These are phyloP conservation scores for Candida glucosophila DNA, from an alignment of 1,139 yeast genomes.

Conservation along the genomic window DNA sequence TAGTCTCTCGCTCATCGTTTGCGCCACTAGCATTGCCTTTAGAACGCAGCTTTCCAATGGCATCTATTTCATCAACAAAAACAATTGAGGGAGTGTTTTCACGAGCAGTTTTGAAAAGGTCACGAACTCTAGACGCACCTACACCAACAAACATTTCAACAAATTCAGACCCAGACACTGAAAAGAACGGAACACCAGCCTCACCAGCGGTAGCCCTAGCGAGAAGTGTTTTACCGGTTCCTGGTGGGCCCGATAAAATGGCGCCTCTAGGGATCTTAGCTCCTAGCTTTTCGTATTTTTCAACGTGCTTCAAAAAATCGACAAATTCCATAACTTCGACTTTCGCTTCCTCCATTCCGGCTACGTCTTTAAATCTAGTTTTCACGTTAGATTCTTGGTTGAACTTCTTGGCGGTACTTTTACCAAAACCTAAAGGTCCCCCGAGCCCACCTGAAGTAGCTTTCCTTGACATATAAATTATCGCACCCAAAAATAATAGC, in stretches of 20 bases:
- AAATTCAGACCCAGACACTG: slow-evolving; percentile 97
- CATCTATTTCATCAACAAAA: slow-evolving; percentile 96
- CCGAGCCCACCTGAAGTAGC: slow-evolving; percentile 54
- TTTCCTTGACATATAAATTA: slow-evolving; percentile 61
- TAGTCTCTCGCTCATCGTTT: slow-evolving; percentile 94
- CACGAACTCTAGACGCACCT: slow-evolving; percentile 96
- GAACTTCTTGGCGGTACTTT: slow-evolving; percentile 82
- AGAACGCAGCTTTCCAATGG: slow-evolving; percentile 91
- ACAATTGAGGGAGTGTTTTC: slow-evolving; percentile 89
- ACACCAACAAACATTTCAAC: slow-evolving; percentile 99
- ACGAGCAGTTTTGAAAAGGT: slow-evolving; percentile 84
- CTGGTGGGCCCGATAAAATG: slow-evolving; percentile 96
- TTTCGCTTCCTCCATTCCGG: slow-evolving; percentile 97
- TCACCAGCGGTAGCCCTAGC: slow-evolving; percentile 99
- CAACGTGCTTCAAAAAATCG: slow-evolving; percentile 80
- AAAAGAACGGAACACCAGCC: slow-evolving; percentile 91
- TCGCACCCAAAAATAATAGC: slow-evolving; percentile 72
- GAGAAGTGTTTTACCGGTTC: slow-evolving; percentile 94
- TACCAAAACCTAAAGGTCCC: slow-evolving; percentile 70
- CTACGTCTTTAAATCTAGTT: slow-evolving; percentile 85
- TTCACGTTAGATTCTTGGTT: slow-evolving; percentile 89
- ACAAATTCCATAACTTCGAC: slow-evolving; percentile 98
- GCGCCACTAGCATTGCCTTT: slow-evolving; percentile 80
- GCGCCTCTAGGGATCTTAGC: slow-evolving; percentile 99
- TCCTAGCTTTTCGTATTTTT: slow-evolving; percentile 81